phyloP scores from a whole-genome alignment of 306 rosid genomes.

The Glycyrrhiza uralensis region DNA sequence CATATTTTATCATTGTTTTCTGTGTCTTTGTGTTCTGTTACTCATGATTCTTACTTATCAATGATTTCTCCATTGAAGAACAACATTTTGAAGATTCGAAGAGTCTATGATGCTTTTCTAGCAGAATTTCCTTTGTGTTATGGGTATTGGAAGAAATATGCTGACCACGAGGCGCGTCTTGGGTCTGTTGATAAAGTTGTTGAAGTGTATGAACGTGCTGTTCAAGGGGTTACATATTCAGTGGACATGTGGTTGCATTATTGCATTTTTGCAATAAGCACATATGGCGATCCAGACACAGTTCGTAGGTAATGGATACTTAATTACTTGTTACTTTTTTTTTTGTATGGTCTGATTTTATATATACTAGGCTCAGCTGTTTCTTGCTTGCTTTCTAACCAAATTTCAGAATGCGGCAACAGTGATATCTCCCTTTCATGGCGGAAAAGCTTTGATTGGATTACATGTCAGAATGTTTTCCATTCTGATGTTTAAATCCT shows the following conservation, averaged over 20 bases:
- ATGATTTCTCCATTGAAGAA: conserved; percentile 50
- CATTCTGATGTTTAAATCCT: conserved; percentile 56
- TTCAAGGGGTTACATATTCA: conserved; percentile 96
- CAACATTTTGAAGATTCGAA: conserved; percentile 74
- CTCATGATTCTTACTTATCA: conserved; percentile 11
- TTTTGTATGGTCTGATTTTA: conserved; percentile 38
- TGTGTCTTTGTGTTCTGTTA: not conserved
- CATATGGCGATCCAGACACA: conserved; percentile 93
- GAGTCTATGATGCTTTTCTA: conserved; percentile 92
- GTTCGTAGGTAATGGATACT: conserved; percentile 81
- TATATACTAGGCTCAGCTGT: conserved; percentile 54
- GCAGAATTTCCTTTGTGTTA: conserved; percentile 95
- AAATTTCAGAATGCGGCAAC: conserved; percentile 75
- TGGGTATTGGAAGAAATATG: conserved; percentile 99
- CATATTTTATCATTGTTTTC: not conserved
- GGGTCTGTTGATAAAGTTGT: conserved; percentile 90
- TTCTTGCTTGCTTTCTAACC: conserved; percentile 63
- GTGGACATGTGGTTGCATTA: conserved; percentile 99
- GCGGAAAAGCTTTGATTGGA: conserved; percentile 81
- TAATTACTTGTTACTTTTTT: conserved; percentile 17
- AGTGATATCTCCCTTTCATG: conserved; percentile 74
- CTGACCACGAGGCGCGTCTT: conserved; percentile 90
- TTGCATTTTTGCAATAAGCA: conserved; percentile 83
- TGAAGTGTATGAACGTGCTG: conserved; percentile 93
- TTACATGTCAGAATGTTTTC: conserved; percentile 53